Base-by-base conservation (phyloP, 805 yeast species). In the Kluyveromyces dobzhanskii region DNA sequence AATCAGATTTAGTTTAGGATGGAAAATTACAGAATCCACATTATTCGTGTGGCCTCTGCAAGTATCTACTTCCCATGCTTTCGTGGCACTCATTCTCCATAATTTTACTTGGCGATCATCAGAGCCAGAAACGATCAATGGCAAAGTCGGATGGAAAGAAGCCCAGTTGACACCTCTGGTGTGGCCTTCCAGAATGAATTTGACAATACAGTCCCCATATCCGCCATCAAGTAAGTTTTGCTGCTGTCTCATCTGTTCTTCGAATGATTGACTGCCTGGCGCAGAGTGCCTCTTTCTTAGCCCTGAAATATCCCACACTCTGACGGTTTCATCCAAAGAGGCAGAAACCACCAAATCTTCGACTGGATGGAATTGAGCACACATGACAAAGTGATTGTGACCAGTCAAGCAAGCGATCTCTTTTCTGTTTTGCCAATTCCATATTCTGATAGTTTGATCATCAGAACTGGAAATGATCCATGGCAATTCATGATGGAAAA, bases 381-480 rank as follows among this genome's bases (percentile, higher is more conserved):
- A 84, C 92, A 92, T 85, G 40, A 92, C 97, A 64, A 94, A 92
- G 67, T 92, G 98, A 65, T 86, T 88, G 64, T 92, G 99, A 45
- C 99, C 98, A 6, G 98, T 90, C 50, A 92, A 68, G 55, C 96
- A 86, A 8, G 97, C 97, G 56, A 92, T 83, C 55, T 92, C 97
- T 61, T 87, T 90, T 52, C 98, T 79, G 61, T 88, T 88, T 69
- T 94, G 98, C 98, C 98, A 92, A 67, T 92, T 94, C 99, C 99
- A 92, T 49, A 92, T 90, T 61, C 99, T 76, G 48, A 94, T 87
- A 24, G 99, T 92, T 66, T 92, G 98, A 69, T 92, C 99, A 64
- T 92, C 99, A 32, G 96, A 85, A 44, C 92, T 80, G 18, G 96
- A 82, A 44, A 92, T 77, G 57, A 92, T 84, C 98, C 98, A 92